Conservation (phyloP, 1,284 basidiomycete genomes). For the Porphyrellus sp. region DNA sequence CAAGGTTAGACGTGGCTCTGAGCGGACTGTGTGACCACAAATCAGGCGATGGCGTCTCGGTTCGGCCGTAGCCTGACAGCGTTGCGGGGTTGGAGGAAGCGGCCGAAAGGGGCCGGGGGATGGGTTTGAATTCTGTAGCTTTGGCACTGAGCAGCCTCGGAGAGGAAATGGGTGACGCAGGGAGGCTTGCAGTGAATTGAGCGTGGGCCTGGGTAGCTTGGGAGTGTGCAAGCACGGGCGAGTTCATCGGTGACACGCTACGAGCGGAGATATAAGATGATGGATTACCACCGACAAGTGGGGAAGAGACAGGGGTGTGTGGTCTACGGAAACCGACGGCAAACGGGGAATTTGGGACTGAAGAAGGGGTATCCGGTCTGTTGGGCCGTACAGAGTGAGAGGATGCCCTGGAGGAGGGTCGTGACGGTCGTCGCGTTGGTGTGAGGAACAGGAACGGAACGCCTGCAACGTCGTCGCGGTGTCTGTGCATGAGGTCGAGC, state of each 20-base stretch:
- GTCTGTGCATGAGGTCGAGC: conserved; percentile 83
- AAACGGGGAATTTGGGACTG: conserved; percentile 67
- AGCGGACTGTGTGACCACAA: conserved; percentile 75
- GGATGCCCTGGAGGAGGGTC: conserved; percentile 78
- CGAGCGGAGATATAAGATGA: conserved; percentile 58
- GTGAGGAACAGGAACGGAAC: conserved; percentile 80
- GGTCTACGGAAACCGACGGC: conserved; percentile 70
- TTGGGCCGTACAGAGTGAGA: conserved; percentile 62
- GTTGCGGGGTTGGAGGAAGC: conserved; percentile 63
- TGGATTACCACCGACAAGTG: conserved; percentile 54
- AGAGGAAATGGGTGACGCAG: conserved; percentile 58
- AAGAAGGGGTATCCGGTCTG: conserved; percentile 71
- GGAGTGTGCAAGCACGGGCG: conserved; percentile 62
- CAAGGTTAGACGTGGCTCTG: conserved; percentile 76
- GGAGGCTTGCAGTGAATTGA: conserved; percentile 71
- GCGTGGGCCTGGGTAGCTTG: conserved; percentile 45
- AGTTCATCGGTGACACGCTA: conserved; percentile 63
- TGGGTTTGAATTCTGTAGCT: conserved; percentile 65
- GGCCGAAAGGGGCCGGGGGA: conserved; percentile 71
- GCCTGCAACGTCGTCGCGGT: conserved; percentile 75
- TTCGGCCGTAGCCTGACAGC: conserved; percentile 47
- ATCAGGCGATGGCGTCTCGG: conserved; percentile 77
- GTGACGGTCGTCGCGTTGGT: conserved; percentile 73
- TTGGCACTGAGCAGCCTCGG: conserved; percentile 64
- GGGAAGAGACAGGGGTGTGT: conserved; percentile 72